Percentiles rank a stretch among this genome's conserved stretches.
Evolutionary conservation across 768 basidiomycete species (phyloP).

Genomic region (Artomyces pyxidatus): DNA sequence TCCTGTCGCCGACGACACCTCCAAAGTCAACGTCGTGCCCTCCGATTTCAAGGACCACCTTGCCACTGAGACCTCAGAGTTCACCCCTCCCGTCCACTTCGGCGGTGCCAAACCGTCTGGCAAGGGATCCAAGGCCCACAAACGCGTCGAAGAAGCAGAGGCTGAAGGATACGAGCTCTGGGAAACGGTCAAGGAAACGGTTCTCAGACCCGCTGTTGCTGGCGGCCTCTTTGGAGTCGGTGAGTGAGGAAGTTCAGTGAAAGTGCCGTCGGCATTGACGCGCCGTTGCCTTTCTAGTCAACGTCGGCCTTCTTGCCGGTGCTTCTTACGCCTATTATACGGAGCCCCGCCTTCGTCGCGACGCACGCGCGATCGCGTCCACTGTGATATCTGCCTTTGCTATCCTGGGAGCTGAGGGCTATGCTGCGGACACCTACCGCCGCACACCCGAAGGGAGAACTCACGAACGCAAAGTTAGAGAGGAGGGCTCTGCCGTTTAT

Average conservation of each 20-base stretch:
- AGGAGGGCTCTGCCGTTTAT: conserved; percentile 51
- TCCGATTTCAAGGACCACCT: conserved; percentile 41
- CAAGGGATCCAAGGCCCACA: conserved; percentile 20
- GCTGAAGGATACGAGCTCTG: conserved; percentile 48
- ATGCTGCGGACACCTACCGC: conserved; percentile 49
- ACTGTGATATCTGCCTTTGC: conserved; percentile 46
- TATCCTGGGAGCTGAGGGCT: conserved; percentile 56
- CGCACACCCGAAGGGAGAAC: conserved; percentile 49
- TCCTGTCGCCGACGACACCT: conserved; percentile 36
- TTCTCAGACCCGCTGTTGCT: conserved; percentile 60
- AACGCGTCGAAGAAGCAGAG: conserved; percentile 33
- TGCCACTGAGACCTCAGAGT: conserved; percentile 26
- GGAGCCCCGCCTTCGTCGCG: conserved; percentile 49
- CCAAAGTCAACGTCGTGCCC: conserved; percentile 51
- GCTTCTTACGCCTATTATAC: conserved; percentile 58
- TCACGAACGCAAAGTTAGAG: conserved; percentile 47
- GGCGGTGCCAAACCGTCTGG: conserved; percentile 5
- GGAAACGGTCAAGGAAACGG: conserved; percentile 40
- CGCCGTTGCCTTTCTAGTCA: conserved; percentile 43
- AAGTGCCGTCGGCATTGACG: neutral
- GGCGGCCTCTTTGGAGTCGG: conserved; percentile 67
- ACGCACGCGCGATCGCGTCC: conserved; percentile 44
- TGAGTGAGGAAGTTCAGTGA: conserved; percentile 24
- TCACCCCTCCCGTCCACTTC: neutral
- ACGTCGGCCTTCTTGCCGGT: conserved; percentile 59